Percentiles rank a stretch among this genome's conserved stretches.
Conservation (phyloP, 2,329 filamentous ascomycete genomes). For the Torrubiella hemipterigena region DNA sequence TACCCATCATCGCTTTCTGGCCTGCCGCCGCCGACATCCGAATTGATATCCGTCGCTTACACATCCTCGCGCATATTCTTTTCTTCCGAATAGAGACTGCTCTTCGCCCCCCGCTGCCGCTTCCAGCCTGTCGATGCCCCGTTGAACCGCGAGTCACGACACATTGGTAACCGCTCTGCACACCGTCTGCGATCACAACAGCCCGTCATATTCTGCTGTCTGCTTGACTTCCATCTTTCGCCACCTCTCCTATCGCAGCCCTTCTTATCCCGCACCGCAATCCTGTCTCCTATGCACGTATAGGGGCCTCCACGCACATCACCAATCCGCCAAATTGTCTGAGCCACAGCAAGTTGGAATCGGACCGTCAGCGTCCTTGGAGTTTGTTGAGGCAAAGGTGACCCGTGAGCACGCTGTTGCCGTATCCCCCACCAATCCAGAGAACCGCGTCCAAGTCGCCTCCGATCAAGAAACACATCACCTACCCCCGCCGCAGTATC, state of each 20-base stretch:
- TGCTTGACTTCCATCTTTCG: too few relatives aligned
- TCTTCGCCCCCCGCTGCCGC: constrained; percentile 2
- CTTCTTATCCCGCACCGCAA: too few relatives aligned
- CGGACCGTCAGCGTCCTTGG: constrained; percentile 23
- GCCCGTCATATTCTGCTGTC: too few relatives aligned
- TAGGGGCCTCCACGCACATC: too few relatives aligned
- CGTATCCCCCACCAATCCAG: background rate
- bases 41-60: background rate
- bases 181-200: too few relatives aligned
- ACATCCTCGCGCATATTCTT: background rate
- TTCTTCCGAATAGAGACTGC: background rate
- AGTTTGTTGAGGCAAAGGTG: constrained; percentile 18
- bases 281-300: too few relatives aligned
- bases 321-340: constrained; percentile 25
- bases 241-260: too few relatives aligned
- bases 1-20: constrained; percentile 1
- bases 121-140: too few relatives aligned
- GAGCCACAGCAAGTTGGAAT: constrained; percentile 17
- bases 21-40: too few relatives aligned
- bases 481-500: constrained; percentile 49
- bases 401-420: constrained; percentile 11
- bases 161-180: too few relatives aligned
- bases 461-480: constrained; percentile 18
- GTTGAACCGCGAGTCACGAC: too few relatives aligned
- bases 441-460: constrained; percentile 13